Evolutionary conservation across 2,329 filamentous ascomycete genomes (phyloP).

Genomic region (Trichoderma sp.): DNA sequence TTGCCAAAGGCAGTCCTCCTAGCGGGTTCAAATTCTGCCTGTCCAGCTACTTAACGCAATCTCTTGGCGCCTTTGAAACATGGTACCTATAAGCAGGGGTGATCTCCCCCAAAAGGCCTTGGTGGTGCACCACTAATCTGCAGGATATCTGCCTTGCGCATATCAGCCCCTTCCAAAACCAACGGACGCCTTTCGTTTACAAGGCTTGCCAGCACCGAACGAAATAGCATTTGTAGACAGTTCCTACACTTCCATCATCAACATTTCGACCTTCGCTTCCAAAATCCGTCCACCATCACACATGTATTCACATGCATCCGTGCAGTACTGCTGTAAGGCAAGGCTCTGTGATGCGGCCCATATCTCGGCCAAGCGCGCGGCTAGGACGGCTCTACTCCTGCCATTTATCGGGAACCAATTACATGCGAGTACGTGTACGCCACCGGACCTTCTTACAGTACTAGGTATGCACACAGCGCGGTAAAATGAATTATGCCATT

Average conservation of each 20-base stretch:
- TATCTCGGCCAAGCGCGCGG: no score
- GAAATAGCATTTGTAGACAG: background rate
- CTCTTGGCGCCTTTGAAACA: background rate
- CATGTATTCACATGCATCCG: no score
- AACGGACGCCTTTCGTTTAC: background rate
- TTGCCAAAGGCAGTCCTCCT: no score
- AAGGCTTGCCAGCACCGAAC: background rate
- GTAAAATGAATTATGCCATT: no score
- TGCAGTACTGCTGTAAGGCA: no score
- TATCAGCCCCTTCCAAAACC: no score
- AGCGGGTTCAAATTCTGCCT: background rate
- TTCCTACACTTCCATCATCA: background rate
- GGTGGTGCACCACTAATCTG: background rate
- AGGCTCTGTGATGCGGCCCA: no score
- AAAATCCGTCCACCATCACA: no score
- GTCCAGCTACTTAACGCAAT: no score
- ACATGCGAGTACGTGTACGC: background rate
- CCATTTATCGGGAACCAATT: background rate
- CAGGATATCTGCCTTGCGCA: background rate
- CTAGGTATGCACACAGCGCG: background rate
- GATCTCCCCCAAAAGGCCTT: background rate
- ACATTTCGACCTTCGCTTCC: no score
- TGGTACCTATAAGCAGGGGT: background rate
- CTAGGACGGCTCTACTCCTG: no score
- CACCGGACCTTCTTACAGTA: no score